Conservation (phyloP, 1,284 basidiomycete species). For the Apiotrichum porosum region DNA sequence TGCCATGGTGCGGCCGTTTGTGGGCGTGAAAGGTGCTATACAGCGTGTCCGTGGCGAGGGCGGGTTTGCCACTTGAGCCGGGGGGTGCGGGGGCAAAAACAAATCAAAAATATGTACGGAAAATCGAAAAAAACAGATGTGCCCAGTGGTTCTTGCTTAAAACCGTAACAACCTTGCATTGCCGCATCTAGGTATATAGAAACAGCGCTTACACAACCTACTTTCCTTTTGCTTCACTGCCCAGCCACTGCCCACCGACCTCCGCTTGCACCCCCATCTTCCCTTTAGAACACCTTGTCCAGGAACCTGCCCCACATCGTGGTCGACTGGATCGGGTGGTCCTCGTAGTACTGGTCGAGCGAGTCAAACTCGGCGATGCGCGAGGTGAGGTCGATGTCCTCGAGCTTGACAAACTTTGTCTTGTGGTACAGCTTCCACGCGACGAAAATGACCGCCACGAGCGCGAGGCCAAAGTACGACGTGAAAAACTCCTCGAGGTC, state of each 20-base stretch:
- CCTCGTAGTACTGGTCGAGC: constrained; percentile 10
- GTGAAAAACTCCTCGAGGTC: constrained; percentile 36
- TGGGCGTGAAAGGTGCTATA: constrained; percentile 30
- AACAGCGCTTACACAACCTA: no score
- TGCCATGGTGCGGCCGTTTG: constrained; percentile 24
- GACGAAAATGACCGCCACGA: constrained; percentile 16
- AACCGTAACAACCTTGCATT: no score
- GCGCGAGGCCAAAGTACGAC: constrained; percentile 21
- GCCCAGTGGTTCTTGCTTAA: no score
- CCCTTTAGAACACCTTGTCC: background rate
- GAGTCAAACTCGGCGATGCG: constrained; percentile 11
- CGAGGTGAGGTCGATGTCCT: constrained; percentile 12
- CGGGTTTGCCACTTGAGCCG: constrained; percentile 16
- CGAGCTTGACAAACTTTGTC: constrained; percentile 5
- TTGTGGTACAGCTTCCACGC: constrained; percentile 15
- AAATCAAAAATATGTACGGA: no score
- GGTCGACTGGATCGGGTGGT: background rate
- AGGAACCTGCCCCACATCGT: background rate
- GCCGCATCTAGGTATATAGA: no score
- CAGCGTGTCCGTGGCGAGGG: constrained; percentile 29
- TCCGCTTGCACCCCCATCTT: no score
- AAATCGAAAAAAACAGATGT: no score
- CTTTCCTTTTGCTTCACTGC: no score
- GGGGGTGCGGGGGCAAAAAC: no score
- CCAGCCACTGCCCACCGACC: no score